These are phyloP conservation scores for Neobulgaria alba DNA, from an alignment of 2,329 filamentous ascomycete genomes.

Conservation along the genomic window DNA sequence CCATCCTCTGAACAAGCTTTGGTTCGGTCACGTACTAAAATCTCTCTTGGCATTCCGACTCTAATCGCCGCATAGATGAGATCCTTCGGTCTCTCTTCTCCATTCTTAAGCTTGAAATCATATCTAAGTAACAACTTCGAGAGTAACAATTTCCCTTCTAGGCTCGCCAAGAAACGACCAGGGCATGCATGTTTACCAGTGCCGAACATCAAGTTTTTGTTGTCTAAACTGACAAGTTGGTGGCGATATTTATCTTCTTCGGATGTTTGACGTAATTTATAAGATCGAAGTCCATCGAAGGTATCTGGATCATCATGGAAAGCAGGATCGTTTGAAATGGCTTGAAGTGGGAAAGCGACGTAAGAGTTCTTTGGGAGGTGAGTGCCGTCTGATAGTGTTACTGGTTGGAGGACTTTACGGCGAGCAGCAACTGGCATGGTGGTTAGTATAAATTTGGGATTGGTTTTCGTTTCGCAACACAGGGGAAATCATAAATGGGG, in stretches of 20 bases:
- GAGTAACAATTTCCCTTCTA: constrained; percentile 9
- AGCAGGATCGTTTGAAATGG: not conserved
- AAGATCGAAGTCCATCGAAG: constrained; percentile 1
- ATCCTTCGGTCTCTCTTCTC: constrained; percentile 5
- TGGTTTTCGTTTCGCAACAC: no score
- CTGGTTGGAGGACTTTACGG: not conserved
- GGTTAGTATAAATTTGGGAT: no score
- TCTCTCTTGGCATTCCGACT: not conserved
- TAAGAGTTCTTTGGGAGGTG: not conserved
- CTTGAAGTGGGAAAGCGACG: constrained; percentile 1
- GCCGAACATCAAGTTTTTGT: constrained; percentile 6
- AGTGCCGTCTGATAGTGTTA: constrained; percentile 5
- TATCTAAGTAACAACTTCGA: constrained; percentile 2
- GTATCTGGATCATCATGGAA: constrained; percentile 1
- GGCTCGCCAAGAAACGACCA: constrained; percentile 10
- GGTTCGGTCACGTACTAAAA: no score
- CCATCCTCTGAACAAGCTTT: no score
- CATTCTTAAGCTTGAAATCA: constrained; percentile 9
- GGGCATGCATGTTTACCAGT: constrained; percentile 9
- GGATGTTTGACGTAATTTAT: constrained; percentile 1
- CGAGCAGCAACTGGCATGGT: not conserved
- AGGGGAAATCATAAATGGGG: not conserved
- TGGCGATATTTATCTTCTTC: constrained; percentile 2
- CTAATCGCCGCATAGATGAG: not conserved
- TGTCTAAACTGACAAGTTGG: constrained; percentile 2